These are phyloP conservation scores for Halophytophthora polymorphica DNA, from an alignment of 352 stramenopile species.

Conservation along the genomic window DNA sequence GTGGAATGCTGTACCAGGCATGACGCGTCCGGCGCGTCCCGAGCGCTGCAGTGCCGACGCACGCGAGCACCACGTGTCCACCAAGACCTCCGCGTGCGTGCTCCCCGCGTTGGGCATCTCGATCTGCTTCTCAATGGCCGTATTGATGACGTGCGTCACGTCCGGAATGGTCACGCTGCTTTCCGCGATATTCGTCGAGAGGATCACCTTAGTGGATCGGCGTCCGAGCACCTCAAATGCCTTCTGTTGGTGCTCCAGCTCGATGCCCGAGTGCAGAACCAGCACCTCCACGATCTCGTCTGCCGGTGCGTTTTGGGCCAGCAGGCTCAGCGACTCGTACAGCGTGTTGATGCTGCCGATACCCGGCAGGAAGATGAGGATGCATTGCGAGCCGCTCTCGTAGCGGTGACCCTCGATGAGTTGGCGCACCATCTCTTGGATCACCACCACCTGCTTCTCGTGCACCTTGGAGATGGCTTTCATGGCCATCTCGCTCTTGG, in stretches of 20 bases:
- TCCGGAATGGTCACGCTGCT: constrained; percentile 96
- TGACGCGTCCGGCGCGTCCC: constrained; percentile 90
- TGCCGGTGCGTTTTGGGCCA: constrained; percentile 15
- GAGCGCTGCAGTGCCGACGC: constrained; percentile 86
- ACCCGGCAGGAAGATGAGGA: constrained; percentile 96
- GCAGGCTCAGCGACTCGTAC: constrained; percentile 63
- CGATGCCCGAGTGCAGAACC: constrained; percentile 69
- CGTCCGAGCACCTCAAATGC: constrained; percentile 50
- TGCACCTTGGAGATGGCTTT: constrained; percentile 57
- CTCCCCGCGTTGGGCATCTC: constrained; percentile 72
- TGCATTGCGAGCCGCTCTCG: constrained; percentile 50
- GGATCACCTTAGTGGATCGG: constrained; percentile 89
- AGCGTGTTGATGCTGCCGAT: constrained; percentile 92
- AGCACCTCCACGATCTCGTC: constrained; percentile 41
- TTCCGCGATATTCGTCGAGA: constrained; percentile 96
- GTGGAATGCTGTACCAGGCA: constrained; percentile 90
- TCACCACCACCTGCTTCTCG: constrained; percentile 56
- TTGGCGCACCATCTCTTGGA: constrained; percentile 53
- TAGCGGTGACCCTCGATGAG: constrained; percentile 48
- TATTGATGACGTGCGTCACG: constrained; percentile 89
- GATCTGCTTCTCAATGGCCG: constrained; percentile 82
- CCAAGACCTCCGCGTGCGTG: constrained; percentile 67
- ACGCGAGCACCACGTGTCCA: constrained; percentile 92
- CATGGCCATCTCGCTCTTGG: constrained; percentile 49
- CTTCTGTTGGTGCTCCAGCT: constrained; percentile 73